Base-by-base conservation (phyloP, 139 green algal species). In the Chlorella vulgaris region DNA sequence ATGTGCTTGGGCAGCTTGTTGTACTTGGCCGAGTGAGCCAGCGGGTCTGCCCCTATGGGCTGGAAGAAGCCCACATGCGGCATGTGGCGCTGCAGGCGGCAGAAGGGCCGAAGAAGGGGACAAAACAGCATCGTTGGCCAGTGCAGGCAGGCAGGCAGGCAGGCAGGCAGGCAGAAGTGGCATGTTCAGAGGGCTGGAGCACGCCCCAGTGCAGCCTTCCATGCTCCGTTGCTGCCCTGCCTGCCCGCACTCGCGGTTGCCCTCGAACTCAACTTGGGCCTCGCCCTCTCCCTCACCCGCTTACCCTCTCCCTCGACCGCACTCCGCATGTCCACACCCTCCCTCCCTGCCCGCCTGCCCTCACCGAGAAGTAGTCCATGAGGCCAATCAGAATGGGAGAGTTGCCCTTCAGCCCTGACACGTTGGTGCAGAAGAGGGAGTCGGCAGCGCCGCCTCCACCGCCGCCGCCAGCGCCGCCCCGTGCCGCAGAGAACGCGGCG, bases 361-460 rank as follows among this genome's bases (percentile, higher is more conserved):
- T 29, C 81, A 80, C 66, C 53, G 35, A 33, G 36, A 94, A 90
- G 36, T 93, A 90, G 21, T 94, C 91, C 7, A 92, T n/a, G 4
- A 94, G 62, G 6, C 90, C 90, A 19, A 94, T 80, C 21, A 92
- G 74, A n/a, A 94, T 58, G 50, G 91, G 91, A 1, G 85, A 86
- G 61, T 76, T 88, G 42, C 86, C 85, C 35, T 81, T 69, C 7
- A 81, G 80, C 15, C 87, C 88, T 22, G 88, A 88, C 18, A 89
- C 70, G 33, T 91, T 92, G 60, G 81, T 83, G 19, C 88, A 71
- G n/a, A 87, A 88, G 7, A 92, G 15, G 18, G 79, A 85, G 70
- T 88, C 84, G 0, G 39, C 4, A 33, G 35, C 35, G 7, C 42
- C 71, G 71, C 50, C 71, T 4, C 4, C 19, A n/a, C 24, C 13